Evolutionary conservation across 2,329 filamentous ascomycete genomes (phyloP).

Genomic region (Microcyclosporella mali): DNA sequence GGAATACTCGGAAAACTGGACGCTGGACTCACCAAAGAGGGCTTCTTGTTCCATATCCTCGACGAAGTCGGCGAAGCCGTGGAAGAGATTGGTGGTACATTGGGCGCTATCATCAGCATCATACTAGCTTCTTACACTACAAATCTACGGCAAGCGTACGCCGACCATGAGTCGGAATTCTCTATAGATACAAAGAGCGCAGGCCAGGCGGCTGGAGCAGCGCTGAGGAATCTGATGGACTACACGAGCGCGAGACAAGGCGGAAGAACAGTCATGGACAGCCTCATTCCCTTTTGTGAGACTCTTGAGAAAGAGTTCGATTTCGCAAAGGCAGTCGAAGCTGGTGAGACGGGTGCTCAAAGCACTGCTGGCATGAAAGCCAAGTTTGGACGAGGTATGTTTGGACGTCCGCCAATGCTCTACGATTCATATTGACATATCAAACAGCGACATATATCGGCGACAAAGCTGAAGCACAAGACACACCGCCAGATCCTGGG

Average conservation of each 20-base stretch:
- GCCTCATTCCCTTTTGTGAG: slow-evolving; percentile 35
- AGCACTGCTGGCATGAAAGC: slow-evolving; percentile 33
- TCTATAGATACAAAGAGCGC: slow-evolving; percentile 21
- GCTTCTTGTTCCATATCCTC: slow-evolving; percentile 29
- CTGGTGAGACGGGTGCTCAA: slow-evolving; percentile 29
- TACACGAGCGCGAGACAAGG: slow-evolving; percentile 33
- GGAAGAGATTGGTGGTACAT: slow-evolving; percentile 35
- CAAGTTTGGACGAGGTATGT: slow-evolving; percentile 31
- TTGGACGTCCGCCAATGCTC: too few relatives aligned
- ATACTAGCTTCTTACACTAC: slow-evolving; percentile 35
- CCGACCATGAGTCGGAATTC: slow-evolving; percentile 19
- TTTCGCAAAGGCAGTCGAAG: slow-evolving; percentile 27
- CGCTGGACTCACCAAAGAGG: slow-evolving; percentile 23
- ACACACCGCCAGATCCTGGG: slow-evolving; percentile 33
- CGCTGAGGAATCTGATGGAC: slow-evolving; percentile 39
- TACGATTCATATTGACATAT: too few relatives aligned
- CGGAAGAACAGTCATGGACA: slow-evolving; percentile 35
- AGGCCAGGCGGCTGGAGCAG: slow-evolving; percentile 30
- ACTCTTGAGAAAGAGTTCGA: slow-evolving; percentile 23
- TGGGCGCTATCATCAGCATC: slow-evolving; percentile 34
- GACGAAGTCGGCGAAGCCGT: slow-evolving; percentile 31
- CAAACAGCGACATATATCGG: slow-evolving; percentile 31
- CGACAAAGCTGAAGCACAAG: slow-evolving; percentile 23
- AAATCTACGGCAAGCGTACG: slow-evolving; percentile 32
- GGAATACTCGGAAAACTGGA: slow-evolving; percentile 30